These are phyloP conservation scores for Rubia tinctorum DNA, from an alignment of 305 asterid genomes.

Conservation along the genomic window DNA sequence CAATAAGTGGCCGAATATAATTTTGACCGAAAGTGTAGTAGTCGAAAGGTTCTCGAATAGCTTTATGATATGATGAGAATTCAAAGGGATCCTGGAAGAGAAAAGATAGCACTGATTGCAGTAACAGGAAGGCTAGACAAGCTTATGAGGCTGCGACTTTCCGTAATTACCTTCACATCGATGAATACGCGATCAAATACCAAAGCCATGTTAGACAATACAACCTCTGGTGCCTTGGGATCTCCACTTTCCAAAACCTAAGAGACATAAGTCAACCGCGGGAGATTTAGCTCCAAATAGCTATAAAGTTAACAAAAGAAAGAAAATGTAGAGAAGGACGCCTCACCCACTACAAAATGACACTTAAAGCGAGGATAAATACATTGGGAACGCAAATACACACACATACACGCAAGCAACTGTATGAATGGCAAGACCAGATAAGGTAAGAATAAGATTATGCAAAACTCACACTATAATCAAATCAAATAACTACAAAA, in stretches of 20 bases:
- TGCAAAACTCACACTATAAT: neutral
- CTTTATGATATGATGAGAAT: too few species aligned
- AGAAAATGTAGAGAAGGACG: neutral
- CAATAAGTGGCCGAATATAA: constrained; percentile 69
- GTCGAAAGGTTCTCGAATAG: constrained; percentile 94
- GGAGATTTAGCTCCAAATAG: constrained; percentile 9
- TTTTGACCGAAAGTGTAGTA: constrained; percentile 82
- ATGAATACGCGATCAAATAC: constrained; percentile 59
- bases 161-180: constrained; percentile 62
- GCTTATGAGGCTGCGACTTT: constrained; percentile 1
- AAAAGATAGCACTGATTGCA: neutral
- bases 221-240: constrained; percentile 63
- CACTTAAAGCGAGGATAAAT: neutral
- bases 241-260: constrained; percentile 54
- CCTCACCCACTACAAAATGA: neutral
- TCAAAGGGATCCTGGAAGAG: too few species aligned
- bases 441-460: neutral
- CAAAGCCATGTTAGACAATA: constrained; percentile 64
- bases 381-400: neutral
- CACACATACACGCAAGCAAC: neutral
- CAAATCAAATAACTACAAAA: neutral
- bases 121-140: constrained; percentile 4
- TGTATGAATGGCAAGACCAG: neutral
- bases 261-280: constrained; percentile 1
- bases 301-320: neutral